phyloP scores from a whole-genome alignment of 768 basidiomycete genomes.

The Kwoniella newhampshirensis region DNA sequence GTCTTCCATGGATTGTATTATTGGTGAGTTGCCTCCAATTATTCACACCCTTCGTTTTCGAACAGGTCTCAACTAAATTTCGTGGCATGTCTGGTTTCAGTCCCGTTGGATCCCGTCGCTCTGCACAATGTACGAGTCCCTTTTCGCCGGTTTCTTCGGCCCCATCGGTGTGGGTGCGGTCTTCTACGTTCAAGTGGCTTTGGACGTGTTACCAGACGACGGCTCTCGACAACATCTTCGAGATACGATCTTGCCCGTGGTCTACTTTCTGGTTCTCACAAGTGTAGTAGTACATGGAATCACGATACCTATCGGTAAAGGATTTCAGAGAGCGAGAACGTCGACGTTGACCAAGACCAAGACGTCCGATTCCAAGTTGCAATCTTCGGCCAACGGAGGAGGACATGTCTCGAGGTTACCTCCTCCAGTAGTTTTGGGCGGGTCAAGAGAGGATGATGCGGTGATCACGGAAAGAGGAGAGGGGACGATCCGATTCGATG shows the following conservation, averaged over 20 bases:
- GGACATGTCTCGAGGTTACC: constrained; percentile 24
- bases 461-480: not conserved
- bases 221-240: constrained; percentile 39
- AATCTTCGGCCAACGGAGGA: not conserved
- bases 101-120: constrained; percentile 50
- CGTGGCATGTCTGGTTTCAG: not conserved
- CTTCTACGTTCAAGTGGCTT: constrained; percentile 52
- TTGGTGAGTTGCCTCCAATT: constrained; percentile 28
- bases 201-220: constrained; percentile 50
- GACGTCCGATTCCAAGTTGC: not conserved
- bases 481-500: constrained; percentile 1
- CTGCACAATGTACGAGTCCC: constrained; percentile 37
- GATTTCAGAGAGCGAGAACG: constrained; percentile 39
- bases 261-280: constrained; percentile 53
- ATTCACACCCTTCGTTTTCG: not conserved
- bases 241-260: constrained; percentile 44
- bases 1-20: constrained; percentile 54
- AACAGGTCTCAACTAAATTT: too few relatives aligned
- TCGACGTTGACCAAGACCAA: constrained; percentile 32
- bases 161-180: constrained; percentile 44
- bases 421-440: constrained; percentile 12
- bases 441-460: not conserved
- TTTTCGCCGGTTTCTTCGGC: constrained; percentile 55
- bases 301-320: constrained; percentile 53
- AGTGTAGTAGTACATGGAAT: constrained; percentile 54